phyloP scores from a whole-genome alignment of 148 eudicot species.

The Rhododendron griersonianum region DNA sequence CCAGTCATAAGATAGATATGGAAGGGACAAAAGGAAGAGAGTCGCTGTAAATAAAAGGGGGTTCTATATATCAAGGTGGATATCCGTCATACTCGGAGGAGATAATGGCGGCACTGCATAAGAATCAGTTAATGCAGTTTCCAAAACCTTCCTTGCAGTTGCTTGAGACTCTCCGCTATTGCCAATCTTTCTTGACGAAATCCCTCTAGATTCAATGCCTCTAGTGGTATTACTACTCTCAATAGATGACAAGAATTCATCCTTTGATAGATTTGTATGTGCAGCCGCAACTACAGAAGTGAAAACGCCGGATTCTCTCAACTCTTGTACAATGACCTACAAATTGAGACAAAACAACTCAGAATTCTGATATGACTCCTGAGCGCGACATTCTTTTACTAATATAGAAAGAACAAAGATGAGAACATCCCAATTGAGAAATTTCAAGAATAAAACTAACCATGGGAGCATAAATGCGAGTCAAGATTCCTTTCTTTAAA shows the following conservation, averaged over 20 bases:
- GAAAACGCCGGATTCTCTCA: conserved; percentile 55
- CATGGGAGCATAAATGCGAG: conserved; percentile 62
- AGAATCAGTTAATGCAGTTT: conserved; percentile 12
- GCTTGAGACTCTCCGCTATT: conserved; percentile 12
- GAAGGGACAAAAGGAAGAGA: background rate
- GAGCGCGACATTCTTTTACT: background rate
- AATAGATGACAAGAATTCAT: conserved; percentile 11
- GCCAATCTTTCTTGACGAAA: conserved; percentile 19
- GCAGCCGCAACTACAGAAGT: conserved; percentile 38
- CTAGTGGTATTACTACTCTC: conserved; percentile 10
- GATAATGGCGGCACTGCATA: conserved; percentile 41
- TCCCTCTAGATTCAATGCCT: conserved; percentile 3
- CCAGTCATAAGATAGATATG: background rate
- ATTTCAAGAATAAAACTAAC: conserved; percentile 22
- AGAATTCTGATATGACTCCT: background rate
- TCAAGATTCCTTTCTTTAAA: conserved; percentile 39
- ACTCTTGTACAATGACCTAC: conserved; percentile 55
- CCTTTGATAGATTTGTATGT: conserved; percentile 9
- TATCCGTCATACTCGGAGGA: conserved; percentile 32
- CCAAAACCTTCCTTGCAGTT: conserved; percentile 31
- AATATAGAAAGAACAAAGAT: background rate
- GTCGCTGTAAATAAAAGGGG: background rate
- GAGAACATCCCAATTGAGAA: background rate
- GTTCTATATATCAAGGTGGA: background rate
- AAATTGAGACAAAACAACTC: background rate